phyloP scores from a whole-genome alignment of 441 rosid genomes.

The Metrosideros polymorpha region DNA sequence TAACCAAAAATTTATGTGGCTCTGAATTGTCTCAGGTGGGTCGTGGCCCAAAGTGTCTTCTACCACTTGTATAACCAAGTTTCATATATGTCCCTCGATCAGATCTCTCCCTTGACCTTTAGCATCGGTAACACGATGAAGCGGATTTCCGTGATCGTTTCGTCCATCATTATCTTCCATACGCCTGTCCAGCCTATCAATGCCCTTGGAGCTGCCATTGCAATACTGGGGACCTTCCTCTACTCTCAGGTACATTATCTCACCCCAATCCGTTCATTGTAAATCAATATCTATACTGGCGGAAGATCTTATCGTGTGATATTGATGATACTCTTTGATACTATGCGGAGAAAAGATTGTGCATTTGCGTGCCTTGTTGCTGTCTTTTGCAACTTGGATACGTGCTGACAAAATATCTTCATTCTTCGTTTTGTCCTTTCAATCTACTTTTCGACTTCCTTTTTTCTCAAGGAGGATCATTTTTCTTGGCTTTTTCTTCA shows the following conservation, averaged over 20 bases:
- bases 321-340: background rate
- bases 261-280: background rate
- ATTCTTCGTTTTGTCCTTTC: background rate
- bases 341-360: background rate
- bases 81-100: conserved; percentile 92
- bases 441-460: background rate
- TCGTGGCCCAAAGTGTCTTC: conserved; percentile 86
- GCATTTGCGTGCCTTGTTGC: background rate
- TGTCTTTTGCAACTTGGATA: background rate
- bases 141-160: conserved; percentile 74
- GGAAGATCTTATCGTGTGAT: background rate
- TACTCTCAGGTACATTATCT: conserved; percentile 67
- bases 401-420: background rate
- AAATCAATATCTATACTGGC: background rate
- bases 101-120: conserved; percentile 81
- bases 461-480: background rate
- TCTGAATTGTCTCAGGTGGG: conserved; percentile 66
- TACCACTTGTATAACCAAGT: conserved; percentile 92
- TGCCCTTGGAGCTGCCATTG: conserved; percentile 89
- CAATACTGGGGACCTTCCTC: conserved; percentile 82
- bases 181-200: conserved; percentile 78
- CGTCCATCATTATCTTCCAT: conserved; percentile 86
- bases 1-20: conserved; percentile 10
- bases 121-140: conserved; percentile 95
- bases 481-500: background rate